A percentile compares a stretch with the other conserved stretches of the same genome.
These are phyloP conservation scores for Penicillium sp. DNA, from an alignment of 2,329 filamentous ascomycete genomes.

Conservation along the genomic window DNA sequence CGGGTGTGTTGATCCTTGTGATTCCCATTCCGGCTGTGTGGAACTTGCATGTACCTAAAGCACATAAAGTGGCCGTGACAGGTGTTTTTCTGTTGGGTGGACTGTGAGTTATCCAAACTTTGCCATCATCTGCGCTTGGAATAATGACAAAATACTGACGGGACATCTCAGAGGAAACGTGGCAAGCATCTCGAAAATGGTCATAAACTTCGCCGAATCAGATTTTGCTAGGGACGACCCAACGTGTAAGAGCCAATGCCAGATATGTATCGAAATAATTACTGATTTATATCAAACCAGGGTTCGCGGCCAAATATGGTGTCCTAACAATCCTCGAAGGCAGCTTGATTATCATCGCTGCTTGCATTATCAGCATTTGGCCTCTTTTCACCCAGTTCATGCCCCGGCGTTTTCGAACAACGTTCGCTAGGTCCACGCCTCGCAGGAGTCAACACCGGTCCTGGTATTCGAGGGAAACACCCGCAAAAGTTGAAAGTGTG, in stretches of 20 bases:
- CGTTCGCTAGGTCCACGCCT: background rate
- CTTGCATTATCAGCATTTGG: slow-evolving; percentile 17
- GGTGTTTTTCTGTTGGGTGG: slow-evolving; percentile 19
- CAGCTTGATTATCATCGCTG: slow-evolving; percentile 14
- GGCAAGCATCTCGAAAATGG: slow-evolving; percentile 15
- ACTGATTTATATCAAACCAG: slow-evolving; percentile 2
- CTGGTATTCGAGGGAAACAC: slow-evolving; percentile 10
- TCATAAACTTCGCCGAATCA: slow-evolving; percentile 9
- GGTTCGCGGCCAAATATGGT: slow-evolving; percentile 11
- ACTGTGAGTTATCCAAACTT: slow-evolving; percentile 10
- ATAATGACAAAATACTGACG: background rate
- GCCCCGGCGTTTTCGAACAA: background rate
- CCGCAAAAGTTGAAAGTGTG: background rate
- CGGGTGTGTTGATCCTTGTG: slow-evolving; percentile 6
- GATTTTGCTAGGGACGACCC: slow-evolving; percentile 4
- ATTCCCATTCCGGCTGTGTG: slow-evolving; percentile 15
- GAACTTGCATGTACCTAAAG: slow-evolving; percentile 9
- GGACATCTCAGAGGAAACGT: slow-evolving; percentile 9
- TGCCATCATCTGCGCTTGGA: background rate
- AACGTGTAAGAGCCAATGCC: slow-evolving; percentile 10
- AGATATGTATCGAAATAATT: background rate
- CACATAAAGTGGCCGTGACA: slow-evolving; percentile 12
- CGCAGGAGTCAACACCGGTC: background rate
- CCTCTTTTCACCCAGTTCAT: slow-evolving; percentile 12
- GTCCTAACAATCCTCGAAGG: slow-evolving; percentile 11